These are phyloP conservation scores for Cytauxzoon felis DNA, from an alignment of 169 alveolate genomes.

Conservation along the genomic window DNA sequence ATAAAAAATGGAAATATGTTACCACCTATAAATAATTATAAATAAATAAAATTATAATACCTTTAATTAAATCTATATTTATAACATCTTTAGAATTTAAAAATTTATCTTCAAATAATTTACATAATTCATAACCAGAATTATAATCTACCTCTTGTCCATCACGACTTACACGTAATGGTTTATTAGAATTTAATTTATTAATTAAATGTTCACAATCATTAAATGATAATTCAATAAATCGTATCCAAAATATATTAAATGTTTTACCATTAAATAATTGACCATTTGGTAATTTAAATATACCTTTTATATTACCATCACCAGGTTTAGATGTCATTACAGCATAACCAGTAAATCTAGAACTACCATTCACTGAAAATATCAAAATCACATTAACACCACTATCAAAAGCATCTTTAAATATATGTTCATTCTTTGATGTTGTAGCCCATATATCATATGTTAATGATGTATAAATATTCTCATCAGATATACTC, in stretches of 20 bases:
- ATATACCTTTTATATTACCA: constrained; percentile 38
- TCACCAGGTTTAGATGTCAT: constrained; percentile 72
- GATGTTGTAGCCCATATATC: constrained; percentile 74
- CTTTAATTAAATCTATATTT: background rate
- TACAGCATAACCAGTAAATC: constrained; percentile 68
- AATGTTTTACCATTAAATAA: constrained; percentile 64
- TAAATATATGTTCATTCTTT: constrained; percentile 48
- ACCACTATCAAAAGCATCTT: constrained; percentile 46
- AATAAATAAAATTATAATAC: background rate
- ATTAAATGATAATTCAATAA: constrained; percentile 60
- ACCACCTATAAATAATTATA: background rate
- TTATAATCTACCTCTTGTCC: constrained; percentile 61
- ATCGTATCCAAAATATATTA: constrained; percentile 67
- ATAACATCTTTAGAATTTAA: background rate
- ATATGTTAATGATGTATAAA: constrained; percentile 48
- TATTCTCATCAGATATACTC: constrained; percentile 60
- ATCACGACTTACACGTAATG: constrained; percentile 65
- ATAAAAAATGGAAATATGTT: background rate
- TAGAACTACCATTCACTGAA: constrained; percentile 62
- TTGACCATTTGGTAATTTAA: constrained; percentile 54
- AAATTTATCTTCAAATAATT: constrained; percentile 35
- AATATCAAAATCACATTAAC: constrained; percentile 60
- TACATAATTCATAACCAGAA: constrained; percentile 39
- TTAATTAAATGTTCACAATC: constrained; percentile 63
- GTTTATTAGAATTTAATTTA: constrained; percentile 52